These are phyloP conservation scores for Alternaria arborescens DNA, from an alignment of 2,329 filamentous ascomycete species.

Conservation along the genomic window DNA sequence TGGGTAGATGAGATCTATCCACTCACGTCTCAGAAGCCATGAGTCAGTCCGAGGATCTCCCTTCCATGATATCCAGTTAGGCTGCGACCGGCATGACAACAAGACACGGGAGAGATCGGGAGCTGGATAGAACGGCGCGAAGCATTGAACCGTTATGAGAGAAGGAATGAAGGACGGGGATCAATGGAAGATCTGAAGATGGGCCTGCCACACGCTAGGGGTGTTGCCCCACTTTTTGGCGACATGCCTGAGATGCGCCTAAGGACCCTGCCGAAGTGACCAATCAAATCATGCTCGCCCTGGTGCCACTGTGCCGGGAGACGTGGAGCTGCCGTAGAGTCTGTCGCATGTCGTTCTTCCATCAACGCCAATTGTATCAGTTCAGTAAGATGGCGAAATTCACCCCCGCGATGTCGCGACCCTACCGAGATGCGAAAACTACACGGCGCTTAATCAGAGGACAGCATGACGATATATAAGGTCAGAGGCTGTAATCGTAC, in stretches of 20 bases:
- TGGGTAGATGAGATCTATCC: neutral
- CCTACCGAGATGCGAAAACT: neutral
- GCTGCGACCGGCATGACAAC: neutral
- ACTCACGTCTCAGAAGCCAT: slow-evolving; percentile 3
- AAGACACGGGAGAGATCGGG: neutral
- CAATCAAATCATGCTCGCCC: neutral
- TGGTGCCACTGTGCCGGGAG: neutral
- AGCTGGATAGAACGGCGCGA: neutral
- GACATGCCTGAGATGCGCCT: slow-evolving; percentile 10
- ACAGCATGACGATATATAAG: slow-evolving; percentile 7
- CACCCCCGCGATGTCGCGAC: slow-evolving; percentile 2
- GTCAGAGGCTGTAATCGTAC: neutral
- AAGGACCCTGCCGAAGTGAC: neutral
- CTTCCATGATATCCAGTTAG: neutral
- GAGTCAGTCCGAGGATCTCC: neutral
- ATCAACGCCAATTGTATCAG: slow-evolving; percentile 16
- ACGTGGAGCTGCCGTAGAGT: slow-evolving; percentile 6
- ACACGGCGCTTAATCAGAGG: neutral
- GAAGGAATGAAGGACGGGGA: neutral
- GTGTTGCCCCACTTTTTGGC: slow-evolving; percentile 4
- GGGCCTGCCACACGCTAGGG: slow-evolving; percentile 11
- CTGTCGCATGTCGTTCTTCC: slow-evolving; percentile 11
- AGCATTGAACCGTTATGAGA: neutral
- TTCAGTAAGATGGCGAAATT: slow-evolving; percentile 8
- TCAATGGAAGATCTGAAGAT: slow-evolving; percentile 4